Evolutionary conservation across 1,139 yeast genomes (phyloP).

Genomic region (Hansenula sp.): DNA sequence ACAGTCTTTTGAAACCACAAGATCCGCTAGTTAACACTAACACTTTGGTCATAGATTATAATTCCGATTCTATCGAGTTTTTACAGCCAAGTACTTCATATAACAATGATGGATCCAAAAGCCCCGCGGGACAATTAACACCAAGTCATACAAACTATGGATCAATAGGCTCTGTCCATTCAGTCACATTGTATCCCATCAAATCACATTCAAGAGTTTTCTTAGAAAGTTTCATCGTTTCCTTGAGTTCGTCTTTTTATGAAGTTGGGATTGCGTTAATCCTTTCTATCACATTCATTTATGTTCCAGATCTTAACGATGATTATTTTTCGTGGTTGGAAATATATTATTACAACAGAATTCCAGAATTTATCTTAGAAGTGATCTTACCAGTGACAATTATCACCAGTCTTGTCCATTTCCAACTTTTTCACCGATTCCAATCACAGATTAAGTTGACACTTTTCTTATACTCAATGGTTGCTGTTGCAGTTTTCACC

Average conservation of each 20-base stretch:
- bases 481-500: conserved; percentile 8
- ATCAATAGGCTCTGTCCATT: conserved; percentile 2
- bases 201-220: not conserved
- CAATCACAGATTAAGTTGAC: conserved; percentile 4
- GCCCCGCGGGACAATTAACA: not conserved
- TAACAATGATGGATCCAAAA: not conserved
- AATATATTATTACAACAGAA: conserved; percentile 16
- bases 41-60: conserved; percentile 2
- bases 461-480: not conserved
- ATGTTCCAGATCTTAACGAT: conserved; percentile 17
- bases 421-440: conserved; percentile 7
- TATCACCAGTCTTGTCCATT: conserved; percentile 11
- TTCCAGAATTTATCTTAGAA: conserved; percentile 12
- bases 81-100: not conserved
- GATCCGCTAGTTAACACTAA: not conserved
- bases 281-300: conserved; percentile 21
- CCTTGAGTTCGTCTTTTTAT: conserved; percentile 6
- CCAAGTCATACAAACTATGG: conserved; percentile 3
- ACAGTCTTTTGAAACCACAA: not conserved
- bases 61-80: conserved; percentile 4
- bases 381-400: conserved; percentile 16
- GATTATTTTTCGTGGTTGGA: conserved; percentile 15
- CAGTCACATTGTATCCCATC: not conserved
- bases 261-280: conserved; percentile 19
- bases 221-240: conserved; percentile 2